These are phyloP conservation scores for Eucalyptus erythrocorys DNA, from an alignment of 345 rosid genomes.

Conservation along the genomic window DNA sequence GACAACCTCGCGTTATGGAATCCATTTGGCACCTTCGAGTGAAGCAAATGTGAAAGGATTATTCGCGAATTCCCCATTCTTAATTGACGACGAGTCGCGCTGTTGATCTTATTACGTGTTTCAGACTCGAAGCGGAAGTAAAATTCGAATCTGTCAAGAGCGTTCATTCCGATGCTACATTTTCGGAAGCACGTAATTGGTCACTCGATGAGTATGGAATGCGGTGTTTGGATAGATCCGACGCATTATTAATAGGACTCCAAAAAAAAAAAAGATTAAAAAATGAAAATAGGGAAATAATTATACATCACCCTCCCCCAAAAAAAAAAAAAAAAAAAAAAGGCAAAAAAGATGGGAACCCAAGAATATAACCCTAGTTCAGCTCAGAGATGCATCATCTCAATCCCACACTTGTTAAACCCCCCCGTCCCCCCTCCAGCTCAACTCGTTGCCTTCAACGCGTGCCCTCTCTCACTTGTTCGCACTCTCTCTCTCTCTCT, in stretches of 20 bases:
- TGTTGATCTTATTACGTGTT: fast-evolving
- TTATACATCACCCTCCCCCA: neutral
- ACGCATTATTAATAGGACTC: neutral
- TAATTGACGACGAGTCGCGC: neutral
- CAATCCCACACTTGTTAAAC: neutral
- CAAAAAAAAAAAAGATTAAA: neutral
- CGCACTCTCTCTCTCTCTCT: neutral
- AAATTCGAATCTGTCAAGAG: neutral
- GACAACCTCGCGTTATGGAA: neutral
- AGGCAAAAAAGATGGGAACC: neutral
- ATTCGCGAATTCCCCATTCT: too few species aligned
- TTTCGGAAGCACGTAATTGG: fast-evolving
- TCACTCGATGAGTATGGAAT: neutral
- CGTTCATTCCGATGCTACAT: fast-evolving
- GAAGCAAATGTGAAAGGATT: neutral
- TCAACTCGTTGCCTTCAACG: neutral
- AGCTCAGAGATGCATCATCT: neutral
- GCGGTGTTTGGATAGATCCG: neutral
- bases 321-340: too few species aligned
- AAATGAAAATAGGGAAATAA: neutral
- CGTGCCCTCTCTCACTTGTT: neutral
- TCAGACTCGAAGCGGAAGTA: fast-evolving
- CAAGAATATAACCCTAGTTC: neutral
- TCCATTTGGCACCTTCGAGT: fast-evolving
- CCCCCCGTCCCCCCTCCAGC: neutral